Base-by-base conservation (phyloP, 2,329 filamentous ascomycete species). In the Microascus cirrosus region DNA sequence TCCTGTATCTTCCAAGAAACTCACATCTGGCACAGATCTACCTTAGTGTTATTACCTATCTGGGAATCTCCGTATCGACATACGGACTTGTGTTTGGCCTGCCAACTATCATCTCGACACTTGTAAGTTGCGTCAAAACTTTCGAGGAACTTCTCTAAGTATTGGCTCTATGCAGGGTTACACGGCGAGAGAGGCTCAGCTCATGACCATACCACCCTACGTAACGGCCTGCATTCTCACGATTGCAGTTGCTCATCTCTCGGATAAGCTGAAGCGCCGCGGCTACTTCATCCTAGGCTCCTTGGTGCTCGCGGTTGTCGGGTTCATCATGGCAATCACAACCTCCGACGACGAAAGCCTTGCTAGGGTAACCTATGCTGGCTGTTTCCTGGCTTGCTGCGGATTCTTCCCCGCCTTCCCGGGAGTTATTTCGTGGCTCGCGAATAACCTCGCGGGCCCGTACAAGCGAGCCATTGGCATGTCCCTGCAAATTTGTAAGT, bases 1-100 rank as follows among this genome's bases (percentile, higher is more conserved):
- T 94, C 20, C 67, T 76, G 84, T 13, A 93, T 92, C 73, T 83
- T 85, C 63, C 83, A 82, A 74, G 72, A 74, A 2, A 91, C 89
- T 55, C 20, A 55, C 54, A 48, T 48, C 25, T 18, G 8, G 11
- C n/a, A 15, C 55, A 60, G 59, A 42, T 59, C 50, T 59, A 59
- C 34, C 54, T 59, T 45, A 59, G 58, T 35, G 58, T 57, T 7
- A 22, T 59, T 8, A 53, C 57, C 15, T 59, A 53, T 22, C 25
- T 59, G 18, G 58, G 58, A 24, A 59, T 59, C 15, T 59, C 58
- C 12, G 58, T 59, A 12, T 53, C 58, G 15, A 59, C 58, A 3
- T 61, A 60, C 25, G 59, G 59, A 2, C 54, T 56, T 53, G 57
- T 59, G 50, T 61, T 57, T 24, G 55, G 58, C 10, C 34, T 60